These are phyloP conservation scores for Penicillium griseofulvum DNA, from an alignment of 2,329 filamentous ascomycete genomes.

Conservation along the genomic window DNA sequence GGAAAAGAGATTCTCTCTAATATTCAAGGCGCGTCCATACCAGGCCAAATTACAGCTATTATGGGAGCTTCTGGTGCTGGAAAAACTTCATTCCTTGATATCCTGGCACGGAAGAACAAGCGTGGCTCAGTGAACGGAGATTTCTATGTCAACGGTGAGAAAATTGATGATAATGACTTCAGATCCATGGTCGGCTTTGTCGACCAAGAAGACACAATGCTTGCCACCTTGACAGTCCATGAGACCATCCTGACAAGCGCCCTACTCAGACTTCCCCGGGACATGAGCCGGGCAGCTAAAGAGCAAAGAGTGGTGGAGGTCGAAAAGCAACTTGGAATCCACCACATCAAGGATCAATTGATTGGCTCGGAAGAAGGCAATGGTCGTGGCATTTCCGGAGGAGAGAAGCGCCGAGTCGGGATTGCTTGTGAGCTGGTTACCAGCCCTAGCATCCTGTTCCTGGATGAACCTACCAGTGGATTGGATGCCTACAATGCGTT, in stretches of 20 bases:
- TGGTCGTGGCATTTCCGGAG: constrained; percentile 92
- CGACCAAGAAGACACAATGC: constrained; percentile 96
- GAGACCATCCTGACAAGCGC: constrained; percentile 97
- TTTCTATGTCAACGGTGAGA: constrained; percentile 92
- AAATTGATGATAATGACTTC: constrained; percentile 78
- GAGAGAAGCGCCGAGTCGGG: constrained; percentile 91
- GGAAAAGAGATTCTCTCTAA: constrained; percentile 79
- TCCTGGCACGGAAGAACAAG: constrained; percentile 95
- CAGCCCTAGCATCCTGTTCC: constrained; percentile 92
- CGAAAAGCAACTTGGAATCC: constrained; percentile 91
- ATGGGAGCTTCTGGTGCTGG: constrained; percentile 98
- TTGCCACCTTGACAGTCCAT: constrained; percentile 92
- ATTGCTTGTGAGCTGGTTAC: constrained; percentile 98
- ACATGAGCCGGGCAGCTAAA: constrained; percentile 86
- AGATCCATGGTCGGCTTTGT: constrained; percentile 93
- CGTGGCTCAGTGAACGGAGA: constrained; percentile 73
- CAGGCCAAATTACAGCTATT: constrained; percentile 93
- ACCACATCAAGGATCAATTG: constrained; percentile 88
- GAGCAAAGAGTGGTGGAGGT: constrained; percentile 89
- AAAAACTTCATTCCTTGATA: constrained; percentile 96
- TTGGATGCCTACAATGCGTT: constrained; percentile 96
- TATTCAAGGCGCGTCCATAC: constrained; percentile 82
- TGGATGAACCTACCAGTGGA: constrained; percentile 95
- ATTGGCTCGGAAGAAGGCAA: constrained; percentile 95
- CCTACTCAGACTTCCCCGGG: constrained; percentile 80